phyloP scores from a whole-genome alignment of 305 asterid species.

The Solanum hybrid region DNA sequence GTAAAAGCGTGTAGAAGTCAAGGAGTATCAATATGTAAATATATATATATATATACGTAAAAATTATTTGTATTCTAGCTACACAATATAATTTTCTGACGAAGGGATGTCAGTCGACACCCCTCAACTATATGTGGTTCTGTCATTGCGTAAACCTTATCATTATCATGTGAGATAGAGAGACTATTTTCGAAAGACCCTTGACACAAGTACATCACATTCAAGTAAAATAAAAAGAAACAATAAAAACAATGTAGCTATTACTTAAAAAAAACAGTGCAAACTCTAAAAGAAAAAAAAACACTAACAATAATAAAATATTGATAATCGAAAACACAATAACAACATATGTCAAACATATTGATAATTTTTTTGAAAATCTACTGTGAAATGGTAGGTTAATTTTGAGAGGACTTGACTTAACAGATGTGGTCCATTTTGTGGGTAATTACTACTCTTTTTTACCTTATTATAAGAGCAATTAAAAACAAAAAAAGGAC shows the following conservation, averaged over 20 bases:
- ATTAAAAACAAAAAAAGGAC: constrained; percentile 6
- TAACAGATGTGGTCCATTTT: constrained; percentile 2
- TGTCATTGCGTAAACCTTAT: too few species aligned
- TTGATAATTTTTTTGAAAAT: too few species aligned
- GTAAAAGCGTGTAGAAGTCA: too few species aligned
- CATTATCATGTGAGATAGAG: too few species aligned
- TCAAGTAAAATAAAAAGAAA: background rate
- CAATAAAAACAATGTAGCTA: too few species aligned
- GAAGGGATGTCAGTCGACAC: too few species aligned
- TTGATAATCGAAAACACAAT: background rate
- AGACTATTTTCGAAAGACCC: fast-evolving
- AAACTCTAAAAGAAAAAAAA: too few species aligned
- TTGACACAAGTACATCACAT: background rate
- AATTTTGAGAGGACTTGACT: background rate
- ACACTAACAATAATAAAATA: background rate
- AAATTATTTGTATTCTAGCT: too few species aligned
- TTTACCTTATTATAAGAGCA: constrained; percentile 2
- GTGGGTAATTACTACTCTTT: background rate
- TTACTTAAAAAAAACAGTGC: background rate
- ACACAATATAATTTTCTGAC: too few species aligned
- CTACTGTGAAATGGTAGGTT: background rate
- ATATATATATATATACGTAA: too few species aligned
- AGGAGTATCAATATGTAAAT: too few species aligned
- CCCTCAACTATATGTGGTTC: too few species aligned
- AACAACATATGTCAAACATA: background rate